These are phyloP conservation scores for Farysia itapuensis DNA, from an alignment of 1,284 basidiomycete genomes.

Conservation along the genomic window DNA sequence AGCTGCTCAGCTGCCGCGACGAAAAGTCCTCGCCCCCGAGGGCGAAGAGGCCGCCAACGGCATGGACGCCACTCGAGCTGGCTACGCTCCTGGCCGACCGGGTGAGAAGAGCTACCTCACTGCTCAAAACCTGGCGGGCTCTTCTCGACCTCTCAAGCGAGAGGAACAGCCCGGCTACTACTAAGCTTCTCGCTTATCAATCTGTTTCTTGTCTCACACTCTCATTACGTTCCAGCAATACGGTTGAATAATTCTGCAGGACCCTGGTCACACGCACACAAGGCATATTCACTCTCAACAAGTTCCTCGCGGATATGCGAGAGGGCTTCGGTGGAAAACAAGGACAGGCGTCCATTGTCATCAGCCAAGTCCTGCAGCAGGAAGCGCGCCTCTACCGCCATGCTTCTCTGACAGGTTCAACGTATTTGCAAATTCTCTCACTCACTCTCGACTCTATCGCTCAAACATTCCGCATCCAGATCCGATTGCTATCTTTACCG, in stretches of 20 bases:
- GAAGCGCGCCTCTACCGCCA: too few species aligned
- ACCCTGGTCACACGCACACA: background rate
- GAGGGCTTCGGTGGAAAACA: constrained; percentile 40
- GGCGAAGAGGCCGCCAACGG: constrained; percentile 36
- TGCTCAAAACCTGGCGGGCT: constrained; percentile 32
- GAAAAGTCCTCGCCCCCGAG: constrained; percentile 55
- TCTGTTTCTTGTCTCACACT: background rate
- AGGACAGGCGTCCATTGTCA: constrained; percentile 30
- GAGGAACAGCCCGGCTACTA: constrained; percentile 42
- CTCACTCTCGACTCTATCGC: background rate
- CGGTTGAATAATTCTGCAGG: background rate
- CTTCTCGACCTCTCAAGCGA: constrained; percentile 34
- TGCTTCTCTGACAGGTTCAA: background rate
- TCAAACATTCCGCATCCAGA: too few species aligned
- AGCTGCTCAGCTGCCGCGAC: constrained; percentile 52
- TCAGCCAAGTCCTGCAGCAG: constrained; percentile 3
- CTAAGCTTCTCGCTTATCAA: constrained; percentile 3
- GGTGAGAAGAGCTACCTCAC: constrained; percentile 39
- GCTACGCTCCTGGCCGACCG: constrained; percentile 34
- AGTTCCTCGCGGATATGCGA: constrained; percentile 44
- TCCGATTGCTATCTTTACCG: too few species aligned
- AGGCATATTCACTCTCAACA: constrained; percentile 3
- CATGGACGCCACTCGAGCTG: constrained; percentile 43
- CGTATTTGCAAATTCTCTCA: background rate
- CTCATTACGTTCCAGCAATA: background rate